Conservation (phyloP, 129 eudicot species). For the Dittrichia graveolens region DNA sequence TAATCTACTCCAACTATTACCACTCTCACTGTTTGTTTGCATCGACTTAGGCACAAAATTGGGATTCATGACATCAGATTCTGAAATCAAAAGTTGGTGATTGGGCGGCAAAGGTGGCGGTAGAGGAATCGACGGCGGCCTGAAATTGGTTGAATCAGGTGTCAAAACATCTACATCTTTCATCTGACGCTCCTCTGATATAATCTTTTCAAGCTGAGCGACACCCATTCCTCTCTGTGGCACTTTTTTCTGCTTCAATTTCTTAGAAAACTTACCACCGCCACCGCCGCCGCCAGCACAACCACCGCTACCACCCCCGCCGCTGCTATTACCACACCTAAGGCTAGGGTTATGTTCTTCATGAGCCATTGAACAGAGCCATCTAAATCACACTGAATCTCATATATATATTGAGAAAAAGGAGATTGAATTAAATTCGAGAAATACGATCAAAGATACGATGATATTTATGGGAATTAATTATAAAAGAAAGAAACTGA, state of each 20-base stretch:
- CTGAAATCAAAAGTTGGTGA: slow-evolving; percentile 27
- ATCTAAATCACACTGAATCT: slow-evolving; percentile 34
- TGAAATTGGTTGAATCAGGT: slow-evolving; percentile 40
- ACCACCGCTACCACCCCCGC: too few relatives aligned
- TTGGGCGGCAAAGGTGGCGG: slow-evolving; percentile 41
- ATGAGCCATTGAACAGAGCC: slow-evolving; percentile 54
- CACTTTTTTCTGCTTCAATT: slow-evolving; percentile 59
- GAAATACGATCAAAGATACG: slow-evolving; percentile 29
- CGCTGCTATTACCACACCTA: slow-evolving; percentile 30
- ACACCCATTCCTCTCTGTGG: slow-evolving; percentile 94
- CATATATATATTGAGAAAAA: slow-evolving; percentile 19
- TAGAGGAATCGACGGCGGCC: slow-evolving; percentile 35
- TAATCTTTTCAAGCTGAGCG: slow-evolving; percentile 84
- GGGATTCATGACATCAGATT: slow-evolving; percentile 28
- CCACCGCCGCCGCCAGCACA: background rate
- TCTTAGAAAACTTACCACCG: slow-evolving; percentile 48
- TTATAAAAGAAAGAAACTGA: slow-evolving; percentile 4
- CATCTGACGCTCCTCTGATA: slow-evolving; percentile 60
- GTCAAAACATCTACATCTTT: slow-evolving; percentile 38
- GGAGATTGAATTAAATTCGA: slow-evolving; percentile 10
- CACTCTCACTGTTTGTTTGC: slow-evolving; percentile 20
- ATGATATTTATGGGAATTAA: slow-evolving; percentile 10
- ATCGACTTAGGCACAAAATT: slow-evolving; percentile 31
- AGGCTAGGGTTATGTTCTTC: slow-evolving; percentile 43
- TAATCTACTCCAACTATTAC: slow-evolving; percentile 35